A percentile compares a stretch with the other conserved stretches of the same genome.
Conservation (phyloP, 2,329 filamentous ascomycete genomes). For the Ophiosphaerella herpotricha region DNA sequence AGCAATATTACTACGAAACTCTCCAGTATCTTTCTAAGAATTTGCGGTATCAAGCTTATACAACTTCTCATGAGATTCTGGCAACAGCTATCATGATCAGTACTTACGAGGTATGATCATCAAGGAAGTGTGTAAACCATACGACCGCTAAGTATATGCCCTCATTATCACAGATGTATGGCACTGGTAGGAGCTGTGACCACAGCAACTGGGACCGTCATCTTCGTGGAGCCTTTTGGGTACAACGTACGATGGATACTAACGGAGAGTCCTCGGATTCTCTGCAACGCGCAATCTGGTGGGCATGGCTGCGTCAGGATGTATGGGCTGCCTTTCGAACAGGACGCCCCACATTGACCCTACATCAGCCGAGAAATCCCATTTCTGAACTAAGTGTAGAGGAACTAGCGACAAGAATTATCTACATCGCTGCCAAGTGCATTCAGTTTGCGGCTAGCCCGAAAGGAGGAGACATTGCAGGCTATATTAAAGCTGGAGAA, state of each 20-base stretch:
- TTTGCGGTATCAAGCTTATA: conserved; percentile 62
- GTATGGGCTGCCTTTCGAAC: conserved; percentile 68
- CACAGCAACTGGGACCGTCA: conserved; percentile 64
- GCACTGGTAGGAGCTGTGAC: conserved; percentile 51
- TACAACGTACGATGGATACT: conserved; percentile 63
- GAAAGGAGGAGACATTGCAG: conserved; percentile 45
- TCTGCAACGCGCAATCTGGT: conserved; percentile 64
- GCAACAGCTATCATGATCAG: conserved; percentile 64
- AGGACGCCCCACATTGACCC: conserved; percentile 59
- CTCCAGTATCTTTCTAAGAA: conserved; percentile 65
- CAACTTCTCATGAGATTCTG: conserved; percentile 61
- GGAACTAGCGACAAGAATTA: conserved; percentile 58
- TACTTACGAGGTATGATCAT: conserved; percentile 56
- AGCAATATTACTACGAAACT: conserved; percentile 65
- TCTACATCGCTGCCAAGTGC: conserved; percentile 61
- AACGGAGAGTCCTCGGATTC: conserved; percentile 61
- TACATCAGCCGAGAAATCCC: conserved; percentile 59
- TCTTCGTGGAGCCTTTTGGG: conserved; percentile 68
- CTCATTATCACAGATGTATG: conserved; percentile 55
- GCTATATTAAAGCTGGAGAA: conserved; percentile 51
- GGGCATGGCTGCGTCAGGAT: conserved; percentile 68
- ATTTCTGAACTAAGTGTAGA: conserved; percentile 55
- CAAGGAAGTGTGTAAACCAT: too few relatives aligned
- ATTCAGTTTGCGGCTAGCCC: conserved; percentile 62
- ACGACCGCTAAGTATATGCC: too few relatives aligned